Percentiles rank a stretch among this genome's conserved stretches.
phyloP scores from a whole-genome alignment of 345 rosid genomes.

The Corchorus olitorius region DNA sequence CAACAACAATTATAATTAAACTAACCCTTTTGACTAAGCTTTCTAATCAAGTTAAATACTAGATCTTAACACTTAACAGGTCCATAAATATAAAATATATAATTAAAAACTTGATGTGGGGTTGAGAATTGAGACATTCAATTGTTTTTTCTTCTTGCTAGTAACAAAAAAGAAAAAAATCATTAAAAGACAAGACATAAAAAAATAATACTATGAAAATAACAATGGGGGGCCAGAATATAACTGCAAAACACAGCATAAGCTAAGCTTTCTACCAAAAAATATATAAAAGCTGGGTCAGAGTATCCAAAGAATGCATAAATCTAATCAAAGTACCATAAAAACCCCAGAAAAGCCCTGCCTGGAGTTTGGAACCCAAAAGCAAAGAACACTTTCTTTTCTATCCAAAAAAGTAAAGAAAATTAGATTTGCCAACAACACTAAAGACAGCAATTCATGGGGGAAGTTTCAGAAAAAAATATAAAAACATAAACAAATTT shows the following conservation, averaged over 20 bases:
- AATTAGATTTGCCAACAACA: background rate
- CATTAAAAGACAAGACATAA: background rate
- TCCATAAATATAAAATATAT: background rate
- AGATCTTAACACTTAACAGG: background rate
- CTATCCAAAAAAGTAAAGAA: background rate
- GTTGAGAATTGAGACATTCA: background rate
- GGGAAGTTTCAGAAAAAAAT: conserved; percentile 1
- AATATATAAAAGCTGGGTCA: conserved; percentile 27
- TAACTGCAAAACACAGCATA: background rate
- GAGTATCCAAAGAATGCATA: conserved; percentile 38
- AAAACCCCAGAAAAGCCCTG: background rate
- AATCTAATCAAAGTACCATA: background rate
- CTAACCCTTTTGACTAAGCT: background rate
- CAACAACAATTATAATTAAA: too few relatives aligned
- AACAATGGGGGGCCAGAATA: conserved; percentile 17
- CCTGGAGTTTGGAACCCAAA: background rate
- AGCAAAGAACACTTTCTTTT: background rate
- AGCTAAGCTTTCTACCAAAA: conserved; percentile 1
- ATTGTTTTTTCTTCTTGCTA: background rate
- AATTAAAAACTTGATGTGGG: background rate
- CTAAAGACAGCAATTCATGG: conserved; percentile 31
- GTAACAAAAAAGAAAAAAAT: background rate
- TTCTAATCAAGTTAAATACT: background rate
- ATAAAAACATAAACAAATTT: conserved; percentile 8
- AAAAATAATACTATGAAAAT: background rate